Evolutionary conservation across 148 eudicot genomes (phyloP).

Genomic region (Vaccinium darrowii): DNA sequence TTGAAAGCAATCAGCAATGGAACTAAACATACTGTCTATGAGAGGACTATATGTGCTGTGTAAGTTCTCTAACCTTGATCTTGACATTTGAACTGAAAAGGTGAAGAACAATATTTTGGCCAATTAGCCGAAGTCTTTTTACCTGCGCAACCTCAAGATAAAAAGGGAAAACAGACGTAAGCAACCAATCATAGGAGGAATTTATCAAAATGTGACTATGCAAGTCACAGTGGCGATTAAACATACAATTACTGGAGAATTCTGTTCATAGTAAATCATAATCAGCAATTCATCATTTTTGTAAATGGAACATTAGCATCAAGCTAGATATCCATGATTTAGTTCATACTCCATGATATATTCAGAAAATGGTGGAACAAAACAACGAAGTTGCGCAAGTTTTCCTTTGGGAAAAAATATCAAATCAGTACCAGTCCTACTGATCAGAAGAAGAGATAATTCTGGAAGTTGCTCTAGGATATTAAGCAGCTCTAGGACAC

Average conservation of each 20-base stretch:
- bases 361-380: neutral
- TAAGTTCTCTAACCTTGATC: constrained; percentile 40
- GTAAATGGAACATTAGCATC: neutral
- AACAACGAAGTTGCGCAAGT: neutral
- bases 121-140: neutral
- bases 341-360: neutral
- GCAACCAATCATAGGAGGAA: neutral
- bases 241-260: neutral
- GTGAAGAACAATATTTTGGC: neutral
- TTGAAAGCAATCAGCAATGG: neutral
- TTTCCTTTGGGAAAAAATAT: no score
- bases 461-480: no score
- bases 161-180: neutral
- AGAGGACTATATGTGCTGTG: neutral
- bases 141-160: constrained; percentile 15
- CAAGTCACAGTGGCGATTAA: neutral
- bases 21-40: neutral
- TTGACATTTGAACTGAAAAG: constrained; percentile 38
- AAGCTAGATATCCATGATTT: neutral
- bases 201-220: neutral
- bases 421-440: no score
- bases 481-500: no score
- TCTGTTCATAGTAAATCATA: neutral
- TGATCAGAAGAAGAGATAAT: no score
- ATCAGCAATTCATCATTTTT: neutral